Percentiles rank a stretch among this genome's conserved stretches.
Conservation (phyloP, 169 alveolate species). For the Eimeria zaria region DNA sequence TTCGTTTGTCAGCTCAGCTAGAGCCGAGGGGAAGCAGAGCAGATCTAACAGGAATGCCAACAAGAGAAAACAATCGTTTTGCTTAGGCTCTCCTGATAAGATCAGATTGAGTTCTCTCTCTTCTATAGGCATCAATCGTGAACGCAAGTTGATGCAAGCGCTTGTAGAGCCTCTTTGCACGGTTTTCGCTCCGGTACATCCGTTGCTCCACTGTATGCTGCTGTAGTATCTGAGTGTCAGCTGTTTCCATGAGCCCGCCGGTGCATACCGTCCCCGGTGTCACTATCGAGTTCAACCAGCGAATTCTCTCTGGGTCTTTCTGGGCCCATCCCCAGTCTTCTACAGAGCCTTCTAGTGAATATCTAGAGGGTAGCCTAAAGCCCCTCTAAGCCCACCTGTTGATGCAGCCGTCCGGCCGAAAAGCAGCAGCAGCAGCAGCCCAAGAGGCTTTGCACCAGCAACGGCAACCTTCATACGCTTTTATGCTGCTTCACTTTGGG, state of each 20-base stretch:
- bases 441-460: background rate
- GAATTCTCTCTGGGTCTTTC: background rate
- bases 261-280: background rate
- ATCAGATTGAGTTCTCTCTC: background rate
- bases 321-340: background rate
- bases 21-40: background rate
- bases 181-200: background rate
- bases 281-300: background rate
- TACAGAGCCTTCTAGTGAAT: background rate
- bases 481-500: background rate
- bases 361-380: background rate
- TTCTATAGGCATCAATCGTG: background rate
- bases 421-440: background rate
- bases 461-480: background rate
- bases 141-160: background rate
- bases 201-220: slow-evolving; percentile 1
- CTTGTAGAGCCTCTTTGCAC: slow-evolving; percentile 7
- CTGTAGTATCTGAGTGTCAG: background rate
- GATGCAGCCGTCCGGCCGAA: background rate
- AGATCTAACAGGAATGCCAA: background rate
- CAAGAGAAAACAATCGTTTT: background rate
- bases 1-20: background rate
- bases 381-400: background rate
- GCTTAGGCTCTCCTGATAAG: background rate
- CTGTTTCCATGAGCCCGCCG: background rate